Evolutionary conservation across 108 stramenopile species (phyloP).

Genomic region (Schizochytrium sp.): DNA sequence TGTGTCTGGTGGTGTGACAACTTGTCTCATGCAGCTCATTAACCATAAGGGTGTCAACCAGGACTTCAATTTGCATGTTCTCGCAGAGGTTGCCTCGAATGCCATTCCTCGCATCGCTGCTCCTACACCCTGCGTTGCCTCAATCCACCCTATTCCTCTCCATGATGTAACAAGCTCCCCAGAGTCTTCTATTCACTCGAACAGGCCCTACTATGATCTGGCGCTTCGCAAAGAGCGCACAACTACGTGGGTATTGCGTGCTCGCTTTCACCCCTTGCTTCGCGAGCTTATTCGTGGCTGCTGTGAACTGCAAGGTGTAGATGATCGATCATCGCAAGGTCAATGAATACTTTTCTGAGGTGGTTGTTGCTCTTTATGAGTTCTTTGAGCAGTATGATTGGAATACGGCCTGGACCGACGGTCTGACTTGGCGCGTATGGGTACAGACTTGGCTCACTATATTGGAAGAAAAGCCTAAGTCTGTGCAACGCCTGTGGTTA

Average conservation of each 20-base stretch:
- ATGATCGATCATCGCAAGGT: constrained; percentile 41
- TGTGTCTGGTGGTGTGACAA: constrained; percentile 47
- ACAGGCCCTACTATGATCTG: constrained; percentile 30
- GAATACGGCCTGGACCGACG: constrained; percentile 48
- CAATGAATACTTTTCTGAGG: constrained; percentile 54
- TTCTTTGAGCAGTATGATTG: constrained; percentile 60
- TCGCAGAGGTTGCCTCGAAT: constrained; percentile 46
- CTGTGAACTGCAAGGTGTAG: constrained; percentile 58
- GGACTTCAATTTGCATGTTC: constrained; percentile 49
- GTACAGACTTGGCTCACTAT: constrained; percentile 59
- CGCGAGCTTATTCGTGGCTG: constrained; percentile 57
- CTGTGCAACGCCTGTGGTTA: constrained; percentile 38
- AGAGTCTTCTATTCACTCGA: constrained; percentile 13
- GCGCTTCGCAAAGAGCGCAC: constrained; percentile 46
- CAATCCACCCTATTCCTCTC: constrained; percentile 50
- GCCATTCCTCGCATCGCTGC: constrained; percentile 1
- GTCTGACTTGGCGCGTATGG: constrained; percentile 57
- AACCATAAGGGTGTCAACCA: constrained; percentile 51
- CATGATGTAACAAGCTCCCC: constrained; percentile 43
- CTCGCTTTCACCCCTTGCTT: constrained; percentile 54
- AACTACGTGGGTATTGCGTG: constrained; percentile 42
- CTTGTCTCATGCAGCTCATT: constrained; percentile 55
- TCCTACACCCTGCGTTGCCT: constrained; percentile 47
- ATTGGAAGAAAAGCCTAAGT: constrained; percentile 46
- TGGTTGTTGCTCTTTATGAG: constrained; percentile 53